A percentile compares a stretch with the other conserved stretches of the same genome.
phyloP scores from a whole-genome alignment of 2,329 filamentous ascomycete genomes.

The Colletotrichum horii region DNA sequence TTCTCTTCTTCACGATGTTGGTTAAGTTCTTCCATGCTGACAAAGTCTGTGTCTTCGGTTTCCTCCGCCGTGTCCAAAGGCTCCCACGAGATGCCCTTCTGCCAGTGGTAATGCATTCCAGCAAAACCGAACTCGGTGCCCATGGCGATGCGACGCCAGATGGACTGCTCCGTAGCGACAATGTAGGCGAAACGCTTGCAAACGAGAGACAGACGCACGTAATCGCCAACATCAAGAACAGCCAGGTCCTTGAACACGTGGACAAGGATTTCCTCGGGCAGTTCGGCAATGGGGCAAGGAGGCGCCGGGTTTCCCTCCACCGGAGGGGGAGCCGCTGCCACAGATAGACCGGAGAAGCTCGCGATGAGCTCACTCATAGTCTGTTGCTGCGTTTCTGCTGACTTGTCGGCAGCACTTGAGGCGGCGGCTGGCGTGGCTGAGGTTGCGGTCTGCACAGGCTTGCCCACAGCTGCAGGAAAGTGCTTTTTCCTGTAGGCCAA shows the following conservation, averaged over 20 bases:
- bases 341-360: slow-evolving; percentile 74
- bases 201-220: slow-evolving; percentile 77
- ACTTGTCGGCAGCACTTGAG: slow-evolving; percentile 24
- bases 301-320: slow-evolving; percentile 75
- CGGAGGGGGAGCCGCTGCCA: slow-evolving; percentile 69
- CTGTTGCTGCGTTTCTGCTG: slow-evolving; percentile 39
- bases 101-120: slow-evolving; percentile 83
- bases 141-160: slow-evolving; percentile 82
- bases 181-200: slow-evolving; percentile 90
- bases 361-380: slow-evolving; percentile 73
- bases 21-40: slow-evolving; percentile 42
- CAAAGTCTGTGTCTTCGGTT: slow-evolving; percentile 32
- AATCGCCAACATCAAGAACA: slow-evolving; percentile 75
- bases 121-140: slow-evolving; percentile 77
- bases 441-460: slow-evolving; percentile 36
- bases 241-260: slow-evolving; percentile 80
- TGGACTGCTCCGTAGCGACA: slow-evolving; percentile 79
- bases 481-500: slow-evolving; percentile 89
- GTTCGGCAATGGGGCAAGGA: slow-evolving; percentile 77
- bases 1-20: slow-evolving; percentile 36
- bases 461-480: slow-evolving; percentile 71
- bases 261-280: slow-evolving; percentile 85
- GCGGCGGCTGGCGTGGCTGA: slow-evolving; percentile 23
- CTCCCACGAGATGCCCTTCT: slow-evolving; percentile 63
- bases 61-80: slow-evolving; percentile 45